Evolutionary conservation across 2,329 filamentous ascomycete genomes (phyloP), one percentile per base, ranked within the genome.

Genomic region (Nothopassalora personata): DNA sequence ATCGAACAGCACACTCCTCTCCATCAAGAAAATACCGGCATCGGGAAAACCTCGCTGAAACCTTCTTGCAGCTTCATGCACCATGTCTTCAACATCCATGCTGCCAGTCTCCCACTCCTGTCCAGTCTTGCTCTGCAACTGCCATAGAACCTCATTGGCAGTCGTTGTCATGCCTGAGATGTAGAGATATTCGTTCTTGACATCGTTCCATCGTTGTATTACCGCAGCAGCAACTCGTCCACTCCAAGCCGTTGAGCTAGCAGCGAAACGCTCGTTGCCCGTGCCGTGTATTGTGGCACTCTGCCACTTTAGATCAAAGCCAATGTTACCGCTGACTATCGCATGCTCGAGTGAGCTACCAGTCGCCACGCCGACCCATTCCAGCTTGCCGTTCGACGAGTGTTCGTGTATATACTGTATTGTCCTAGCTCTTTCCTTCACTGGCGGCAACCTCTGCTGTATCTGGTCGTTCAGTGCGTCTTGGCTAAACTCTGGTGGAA

Each of bases 281-380:
- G 62, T 67, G 6, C 74, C 74, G 27, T 73, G 71, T 4, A 76
- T 63, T 1, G 73, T 74, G 1, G 71, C 72, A 56, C 72, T 75
- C 27, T 75, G 70, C 74, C 74, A 76, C 60, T 73, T 64, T 34
- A 77, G 48, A 23, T 76, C 72, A 48, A 76, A 69, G 11, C 74
- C 73, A 39, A 76, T 63, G 31, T 71, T 68, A 10, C 73, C 73
- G 53, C 59, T 70, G 18, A 69, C 60, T 7, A 76, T 66, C 5
- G 61, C 66, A 10, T 64, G 64, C 49, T 75, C 71, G 3, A 76
- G 63, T 31, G 27, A 23, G 33, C 65, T 68, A 1, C 74, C 74
- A 5, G 70, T 72, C 5, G 74, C 72, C 9, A 75, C 53, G 33
- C 64, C 74, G 7, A 68, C 62, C 72, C 72, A 76, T 33, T 72